These are phyloP conservation scores for Apiospora marii DNA, from an alignment of 2,329 filamentous ascomycete genomes.

Conservation along the genomic window DNA sequence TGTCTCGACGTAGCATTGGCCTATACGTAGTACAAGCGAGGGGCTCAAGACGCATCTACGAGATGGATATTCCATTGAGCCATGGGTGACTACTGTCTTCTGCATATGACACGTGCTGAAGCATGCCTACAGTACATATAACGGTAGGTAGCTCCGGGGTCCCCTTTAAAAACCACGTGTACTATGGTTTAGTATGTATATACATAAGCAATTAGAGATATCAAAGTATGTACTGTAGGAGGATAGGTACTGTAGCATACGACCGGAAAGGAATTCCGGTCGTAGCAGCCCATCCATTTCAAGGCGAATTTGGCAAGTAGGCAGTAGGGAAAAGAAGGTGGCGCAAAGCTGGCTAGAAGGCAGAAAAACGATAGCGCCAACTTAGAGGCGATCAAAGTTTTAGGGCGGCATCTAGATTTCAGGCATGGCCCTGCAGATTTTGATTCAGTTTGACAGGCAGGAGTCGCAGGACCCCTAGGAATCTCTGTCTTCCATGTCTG, in stretches of 20 bases:
- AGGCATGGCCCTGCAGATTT: neutral
- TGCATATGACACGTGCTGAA: neutral
- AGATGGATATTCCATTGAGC: neutral
- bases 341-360: neutral
- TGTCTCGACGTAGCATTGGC: neutral
- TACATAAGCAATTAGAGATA: neutral
- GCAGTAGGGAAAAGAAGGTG: neutral
- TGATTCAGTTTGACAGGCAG: conserved; percentile 6
- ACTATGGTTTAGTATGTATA: neutral
- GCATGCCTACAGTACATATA: too few relatives aligned
- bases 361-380: conserved; percentile 19
- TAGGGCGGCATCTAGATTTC: conserved; percentile 8
- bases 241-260: neutral
- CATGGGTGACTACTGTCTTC: neutral
- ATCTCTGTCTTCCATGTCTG: neutral
- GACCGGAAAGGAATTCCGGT: neutral
- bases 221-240: too few relatives aligned
- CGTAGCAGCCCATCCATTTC: neutral
- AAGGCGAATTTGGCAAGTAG: neutral
- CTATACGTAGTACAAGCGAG: neutral
- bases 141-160: neutral
- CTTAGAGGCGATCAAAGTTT: conserved; percentile 11
- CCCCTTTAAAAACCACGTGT: neutral
- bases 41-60: neutral
- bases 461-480: conserved; percentile 6